Evolutionary conservation across 345 rosid genomes (phyloP).

Genomic region (Cardamine chenopodiifolia): DNA sequence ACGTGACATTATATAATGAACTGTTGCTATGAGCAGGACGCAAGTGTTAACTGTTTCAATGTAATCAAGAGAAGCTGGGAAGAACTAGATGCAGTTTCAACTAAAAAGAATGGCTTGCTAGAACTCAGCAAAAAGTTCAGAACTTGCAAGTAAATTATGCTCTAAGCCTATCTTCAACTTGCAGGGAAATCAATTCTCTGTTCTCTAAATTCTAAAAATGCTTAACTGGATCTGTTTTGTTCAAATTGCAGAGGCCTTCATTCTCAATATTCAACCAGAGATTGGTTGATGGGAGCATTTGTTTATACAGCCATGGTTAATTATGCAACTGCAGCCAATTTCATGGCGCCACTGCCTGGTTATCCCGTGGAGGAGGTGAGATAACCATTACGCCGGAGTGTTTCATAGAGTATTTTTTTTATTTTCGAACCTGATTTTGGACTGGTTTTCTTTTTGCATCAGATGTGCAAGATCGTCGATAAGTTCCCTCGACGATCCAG

Average conservation of each 20-base stretch:
- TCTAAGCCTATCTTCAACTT: constrained; percentile 2
- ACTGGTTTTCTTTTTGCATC: constrained; percentile 18
- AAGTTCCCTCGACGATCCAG: constrained; percentile 50
- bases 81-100: constrained; percentile 58
- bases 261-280: constrained; percentile 49
- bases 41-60: constrained; percentile 65
- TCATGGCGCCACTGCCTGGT: constrained; percentile 76
- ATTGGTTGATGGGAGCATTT: constrained; percentile 66
- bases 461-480: constrained; percentile 85
- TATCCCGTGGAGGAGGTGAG: constrained; percentile 68
- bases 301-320: constrained; percentile 76
- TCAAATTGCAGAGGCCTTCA: constrained; percentile 48
- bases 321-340: constrained; percentile 73
- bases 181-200: neutral
- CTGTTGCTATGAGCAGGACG: constrained; percentile 47
- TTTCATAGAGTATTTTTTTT: neutral
- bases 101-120: constrained; percentile 52
- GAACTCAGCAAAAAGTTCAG: constrained; percentile 65
- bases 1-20: constrained; percentile 1
- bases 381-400: neutral
- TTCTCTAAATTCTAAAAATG: neutral
- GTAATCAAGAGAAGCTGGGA: constrained; percentile 78
- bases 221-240: neutral
- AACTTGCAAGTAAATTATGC: constrained; percentile 60
- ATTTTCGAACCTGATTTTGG: neutral